These are phyloP conservation scores for Plasmodium yoelii DNA, from an alignment of 169 alveolate genomes.

Conservation along the genomic window DNA sequence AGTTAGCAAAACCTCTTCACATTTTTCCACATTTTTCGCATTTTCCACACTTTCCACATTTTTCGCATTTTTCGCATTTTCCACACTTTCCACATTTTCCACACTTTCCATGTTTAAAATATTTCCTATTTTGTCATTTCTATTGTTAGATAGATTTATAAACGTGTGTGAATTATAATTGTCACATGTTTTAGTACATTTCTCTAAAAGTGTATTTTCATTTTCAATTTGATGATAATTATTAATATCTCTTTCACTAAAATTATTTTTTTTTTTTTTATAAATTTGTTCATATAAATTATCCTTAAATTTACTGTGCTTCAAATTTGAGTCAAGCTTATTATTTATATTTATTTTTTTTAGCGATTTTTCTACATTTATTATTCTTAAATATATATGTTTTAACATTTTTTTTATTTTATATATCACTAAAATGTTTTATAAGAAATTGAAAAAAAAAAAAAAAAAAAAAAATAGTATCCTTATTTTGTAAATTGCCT, in stretches of 20 bases:
- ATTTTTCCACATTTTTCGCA: background rate
- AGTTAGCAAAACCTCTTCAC: background rate
- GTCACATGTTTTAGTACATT: too few relatives aligned
- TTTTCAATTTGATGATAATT: too few relatives aligned
- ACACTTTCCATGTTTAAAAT: background rate
- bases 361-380: slow-evolving; percentile 31
- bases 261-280: too few relatives aligned
- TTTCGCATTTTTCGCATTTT: background rate
- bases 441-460: too few relatives aligned
- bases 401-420: slow-evolving; percentile 21
- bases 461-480: too few relatives aligned
- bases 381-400: slow-evolving; percentile 48
- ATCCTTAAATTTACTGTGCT: background rate
- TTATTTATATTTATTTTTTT: slow-evolving; percentile 8
- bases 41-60: background rate
- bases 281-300: too few relatives aligned
- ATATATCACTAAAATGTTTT: too few relatives aligned
- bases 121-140: too few relatives aligned
- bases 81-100: background rate
- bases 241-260: too few relatives aligned
- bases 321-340: background rate
- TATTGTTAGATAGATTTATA: too few relatives aligned
- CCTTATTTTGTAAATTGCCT: background rate
- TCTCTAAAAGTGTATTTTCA: too few relatives aligned
- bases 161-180: too few relatives aligned